phyloP scores from a whole-genome alignment of 108 stramenopile species.

The Fragilaria radians region DNA sequence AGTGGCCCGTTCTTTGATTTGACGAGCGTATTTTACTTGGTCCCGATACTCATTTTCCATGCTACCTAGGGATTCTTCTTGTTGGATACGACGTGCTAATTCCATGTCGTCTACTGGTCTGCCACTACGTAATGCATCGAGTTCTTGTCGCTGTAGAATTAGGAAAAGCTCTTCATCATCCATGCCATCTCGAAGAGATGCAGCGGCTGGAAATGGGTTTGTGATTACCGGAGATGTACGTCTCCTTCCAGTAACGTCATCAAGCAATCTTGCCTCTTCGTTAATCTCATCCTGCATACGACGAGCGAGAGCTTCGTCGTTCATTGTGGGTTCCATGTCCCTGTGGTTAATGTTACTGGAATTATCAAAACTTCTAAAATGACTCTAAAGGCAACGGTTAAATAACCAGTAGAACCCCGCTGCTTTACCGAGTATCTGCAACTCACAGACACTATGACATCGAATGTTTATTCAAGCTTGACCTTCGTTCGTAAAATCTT shows the following conservation, averaged over 20 bases:
- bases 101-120: conserved; percentile 3
- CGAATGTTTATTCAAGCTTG: no score
- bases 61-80: not conserved
- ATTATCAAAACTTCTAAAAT: no score
- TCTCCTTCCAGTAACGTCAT: not conserved
- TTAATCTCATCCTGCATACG: conserved; percentile 18
- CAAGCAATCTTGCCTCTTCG: conserved; percentile 15
- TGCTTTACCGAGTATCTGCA: no score
- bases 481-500: no score
- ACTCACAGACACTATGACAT: no score
- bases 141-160: not conserved
- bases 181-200: not conserved
- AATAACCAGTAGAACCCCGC: no score
- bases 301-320: conserved; percentile 23
- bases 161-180: not conserved
- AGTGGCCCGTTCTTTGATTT: not conserved
- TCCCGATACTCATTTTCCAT: not conserved
- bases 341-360: no score
- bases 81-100: not conserved
- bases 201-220: not conserved
- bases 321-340: no score
- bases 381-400: no score
- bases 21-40: conserved; percentile 1
- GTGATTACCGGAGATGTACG: not conserved
- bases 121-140: not conserved